Evolutionary conservation across 495 filamentous ascomycete species (phyloP).

Genomic region (Neohortaea acidophila): DNA sequence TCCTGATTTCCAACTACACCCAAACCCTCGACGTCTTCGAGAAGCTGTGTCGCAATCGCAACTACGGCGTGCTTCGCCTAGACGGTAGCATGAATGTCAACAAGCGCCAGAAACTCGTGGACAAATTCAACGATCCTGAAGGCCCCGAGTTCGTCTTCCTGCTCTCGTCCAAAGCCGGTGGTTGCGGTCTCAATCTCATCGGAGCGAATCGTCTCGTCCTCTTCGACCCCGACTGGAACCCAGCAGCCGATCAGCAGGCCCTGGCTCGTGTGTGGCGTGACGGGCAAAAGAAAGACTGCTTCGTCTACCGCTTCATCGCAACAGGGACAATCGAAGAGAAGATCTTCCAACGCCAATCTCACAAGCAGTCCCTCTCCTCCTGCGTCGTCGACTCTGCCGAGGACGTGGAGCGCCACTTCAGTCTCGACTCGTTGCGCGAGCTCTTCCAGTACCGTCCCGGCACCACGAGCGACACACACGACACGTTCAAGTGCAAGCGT

Average conservation of each 20-base stretch:
- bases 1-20: slow-evolving; percentile 96
- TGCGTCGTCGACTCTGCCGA: slow-evolving; percentile 97
- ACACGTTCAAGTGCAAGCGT: slow-evolving; percentile 97
- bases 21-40: slow-evolving; percentile 94
- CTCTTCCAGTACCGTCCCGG: slow-evolving; percentile 80
- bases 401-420: slow-evolving; percentile 94
- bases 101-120: slow-evolving; percentile 92
- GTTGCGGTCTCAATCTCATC: slow-evolving; percentile 92
- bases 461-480: slow-evolving; percentile 85
- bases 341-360: slow-evolving; percentile 95
- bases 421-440: slow-evolving; percentile 71
- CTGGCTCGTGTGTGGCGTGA: slow-evolving; percentile 96
- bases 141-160: slow-evolving; percentile 88
- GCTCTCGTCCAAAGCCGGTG: slow-evolving; percentile 89
- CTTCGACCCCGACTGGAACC: slow-evolving; percentile 99
- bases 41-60: slow-evolving; percentile 67
- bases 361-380: slow-evolving; percentile 91
- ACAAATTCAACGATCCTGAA: slow-evolving; percentile 94
- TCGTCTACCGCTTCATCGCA: slow-evolving; percentile 96
- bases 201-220: slow-evolving; percentile 93
- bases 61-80: slow-evolving; percentile 74
- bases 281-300: slow-evolving; percentile 97
- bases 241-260: slow-evolving; percentile 94
- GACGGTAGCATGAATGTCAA: slow-evolving; percentile 96
- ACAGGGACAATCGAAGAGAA: slow-evolving; percentile 98